Evolutionary conservation across 1,284 basidiomycete species (phyloP).

Genomic region (Boletus sp.): DNA sequence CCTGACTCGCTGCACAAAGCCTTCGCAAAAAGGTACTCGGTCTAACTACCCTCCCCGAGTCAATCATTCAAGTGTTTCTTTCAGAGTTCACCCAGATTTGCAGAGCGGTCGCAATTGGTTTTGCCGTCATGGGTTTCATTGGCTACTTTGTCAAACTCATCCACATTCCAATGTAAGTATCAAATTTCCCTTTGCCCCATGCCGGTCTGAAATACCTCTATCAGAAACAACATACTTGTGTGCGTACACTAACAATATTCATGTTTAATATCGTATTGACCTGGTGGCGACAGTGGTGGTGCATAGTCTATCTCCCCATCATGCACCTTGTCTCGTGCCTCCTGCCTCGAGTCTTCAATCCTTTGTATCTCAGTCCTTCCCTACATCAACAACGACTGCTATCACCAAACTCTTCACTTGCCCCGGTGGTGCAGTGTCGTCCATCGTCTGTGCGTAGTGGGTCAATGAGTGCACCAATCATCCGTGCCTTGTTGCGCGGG

Average conservation of each 20-base stretch:
- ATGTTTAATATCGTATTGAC: constrained; percentile 6
- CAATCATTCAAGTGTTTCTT: constrained; percentile 4
- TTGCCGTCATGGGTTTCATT: constrained; percentile 98
- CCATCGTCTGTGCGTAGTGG: neutral
- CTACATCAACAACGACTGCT: constrained; percentile 3
- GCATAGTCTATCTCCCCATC: constrained; percentile 44
- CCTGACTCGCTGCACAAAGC: constrained; percentile 96
- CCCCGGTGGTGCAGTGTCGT: neutral
- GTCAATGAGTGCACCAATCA: neutral
- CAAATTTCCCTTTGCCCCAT: neutral
- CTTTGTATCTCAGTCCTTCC: constrained; percentile 19
- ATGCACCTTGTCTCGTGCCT: constrained; percentile 3
- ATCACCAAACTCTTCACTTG: neutral
- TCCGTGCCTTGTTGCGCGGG: constrained; percentile 3
- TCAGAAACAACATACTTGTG: constrained; percentile 93
- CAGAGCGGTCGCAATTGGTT: constrained; percentile 91
- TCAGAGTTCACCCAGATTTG: constrained; percentile 93
- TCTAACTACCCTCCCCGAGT: neutral
- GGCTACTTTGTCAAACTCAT: constrained; percentile 95
- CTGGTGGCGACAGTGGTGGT: constrained; percentile 52
- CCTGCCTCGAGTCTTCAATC: constrained; percentile 5
- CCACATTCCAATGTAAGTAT: constrained; percentile 90
- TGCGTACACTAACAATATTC: constrained; percentile 47
- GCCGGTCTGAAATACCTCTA: constrained; percentile 22
- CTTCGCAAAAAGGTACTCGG: constrained; percentile 82